A percentile compares a stretch with the other conserved stretches of the same genome.
Conservation (phyloP, 1,284 basidiomycete genomes). For the Earliella scabrosa region DNA sequence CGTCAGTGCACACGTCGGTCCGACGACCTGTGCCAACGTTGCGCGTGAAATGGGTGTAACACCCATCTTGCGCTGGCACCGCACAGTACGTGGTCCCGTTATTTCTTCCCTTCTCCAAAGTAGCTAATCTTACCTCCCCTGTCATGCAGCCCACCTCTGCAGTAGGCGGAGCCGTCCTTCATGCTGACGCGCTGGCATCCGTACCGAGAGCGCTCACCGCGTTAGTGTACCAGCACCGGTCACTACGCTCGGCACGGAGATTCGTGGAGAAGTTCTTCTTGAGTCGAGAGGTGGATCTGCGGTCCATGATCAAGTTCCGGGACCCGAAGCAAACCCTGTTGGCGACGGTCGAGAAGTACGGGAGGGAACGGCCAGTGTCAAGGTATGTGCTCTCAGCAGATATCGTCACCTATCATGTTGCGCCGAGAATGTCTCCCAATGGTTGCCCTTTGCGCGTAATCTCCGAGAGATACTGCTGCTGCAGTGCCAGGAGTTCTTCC, state of each 20-base stretch:
- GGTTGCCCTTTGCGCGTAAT: neutral
- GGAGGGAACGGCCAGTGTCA: constrained; percentile 75
- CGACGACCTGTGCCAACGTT: constrained; percentile 80
- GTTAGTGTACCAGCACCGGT: constrained; percentile 79
- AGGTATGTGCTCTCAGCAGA: constrained; percentile 46
- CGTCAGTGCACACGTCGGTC: constrained; percentile 90
- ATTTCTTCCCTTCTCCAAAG: constrained; percentile 2
- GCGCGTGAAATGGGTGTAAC: constrained; percentile 82
- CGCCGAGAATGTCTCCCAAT: neutral
- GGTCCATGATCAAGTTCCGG: constrained; percentile 86
- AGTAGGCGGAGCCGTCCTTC: constrained; percentile 55
- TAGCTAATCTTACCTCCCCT: neutral
- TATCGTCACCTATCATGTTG: neutral
- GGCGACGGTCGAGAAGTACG: constrained; percentile 79
- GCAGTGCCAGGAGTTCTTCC: too few relatives aligned
- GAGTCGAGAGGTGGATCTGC: constrained; percentile 80
- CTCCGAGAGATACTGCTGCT: too few relatives aligned
- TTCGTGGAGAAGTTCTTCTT: constrained; percentile 91
- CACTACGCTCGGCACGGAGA: constrained; percentile 76
- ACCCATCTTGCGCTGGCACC: constrained; percentile 72
- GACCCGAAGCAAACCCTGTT: constrained; percentile 84
- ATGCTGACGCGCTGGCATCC: constrained; percentile 76
- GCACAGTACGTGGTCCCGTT: constrained; percentile 53
- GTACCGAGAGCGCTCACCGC: constrained; percentile 78
- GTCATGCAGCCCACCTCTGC: constrained; percentile 49